Base-by-base conservation (phyloP, 1,284 basidiomycete genomes). In the Apiotrichum mycotoxinovorans region DNA sequence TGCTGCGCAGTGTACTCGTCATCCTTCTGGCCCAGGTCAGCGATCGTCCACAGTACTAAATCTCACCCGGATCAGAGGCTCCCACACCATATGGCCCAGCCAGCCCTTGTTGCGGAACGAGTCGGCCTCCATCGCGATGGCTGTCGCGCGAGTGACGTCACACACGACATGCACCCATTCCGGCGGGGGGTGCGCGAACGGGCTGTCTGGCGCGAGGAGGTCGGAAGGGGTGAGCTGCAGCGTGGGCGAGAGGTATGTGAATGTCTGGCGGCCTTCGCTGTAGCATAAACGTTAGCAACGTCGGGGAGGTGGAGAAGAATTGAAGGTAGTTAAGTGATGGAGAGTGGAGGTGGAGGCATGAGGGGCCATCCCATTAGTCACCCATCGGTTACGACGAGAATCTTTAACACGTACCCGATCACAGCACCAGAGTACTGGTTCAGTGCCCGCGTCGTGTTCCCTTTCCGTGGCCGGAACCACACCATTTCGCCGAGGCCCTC, bases 131-230 rank as follows among this genome's bases (percentile, higher is more conserved):
- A 82, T 79, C 63, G 88, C 78, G 52, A 95, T 87, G 1, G 79
- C 79, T 8, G 78, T 71, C 1, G 90, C 90, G 54, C 93, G 82
- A 0, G 80, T 73, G 0, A 89, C 88, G 9, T 88, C 89, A 71
- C 91, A 95, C 18, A 94, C 87, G 64, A 94, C 90, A 73, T 97
- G 93, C 20, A 97, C 72, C 51, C 81, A 83, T 20, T 79, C 72
- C 7, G 56, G 43, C 8, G 42, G 37, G 7, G 90, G 83, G 34
- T 76, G 77, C 15, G 75, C 79, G 44, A 73, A 70, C 4, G 85
- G 86, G 4, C 78, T 80, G 40, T 65, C 58, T 10, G 65, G 66
- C 17, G 67, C 65, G 11, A 74, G 51, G 44, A 91, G 78, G 74
- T 94, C 89, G 51, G 74, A 78, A 23, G 88, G 89, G 10, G 82